Evolutionary conservation across 495 filamentous ascomycete species (phyloP).

Genomic region (Xylaria castorea): DNA sequence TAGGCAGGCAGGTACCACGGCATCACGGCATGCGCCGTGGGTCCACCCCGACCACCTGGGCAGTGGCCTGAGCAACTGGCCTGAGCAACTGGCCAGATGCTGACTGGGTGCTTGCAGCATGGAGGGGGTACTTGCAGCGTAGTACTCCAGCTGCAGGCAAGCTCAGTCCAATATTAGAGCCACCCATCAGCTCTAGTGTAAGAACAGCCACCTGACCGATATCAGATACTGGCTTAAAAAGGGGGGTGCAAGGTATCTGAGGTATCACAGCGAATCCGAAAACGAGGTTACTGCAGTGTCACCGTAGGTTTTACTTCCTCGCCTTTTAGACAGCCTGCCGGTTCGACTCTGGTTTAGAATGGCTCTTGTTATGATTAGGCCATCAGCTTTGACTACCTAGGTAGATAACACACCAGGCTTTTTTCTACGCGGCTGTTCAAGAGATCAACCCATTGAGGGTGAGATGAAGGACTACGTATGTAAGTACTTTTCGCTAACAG

Average conservation of each 20-base stretch:
- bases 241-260: background rate
- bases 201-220: constrained; percentile 4
- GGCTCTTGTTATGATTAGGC: background rate
- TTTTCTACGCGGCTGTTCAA: background rate
- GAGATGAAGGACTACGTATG: background rate
- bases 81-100: background rate
- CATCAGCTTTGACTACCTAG: background rate
- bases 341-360: background rate
- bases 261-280: constrained; percentile 7
- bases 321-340: background rate
- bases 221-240: background rate
- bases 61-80: background rate
- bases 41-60: constrained; percentile 20
- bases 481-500: background rate
- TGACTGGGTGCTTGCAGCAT: no score
- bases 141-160: constrained; percentile 1
- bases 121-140: background rate
- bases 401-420: background rate
- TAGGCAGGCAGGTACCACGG: background rate
- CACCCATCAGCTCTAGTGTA: background rate
- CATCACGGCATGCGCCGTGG: constrained; percentile 7
- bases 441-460: constrained; percentile 7
- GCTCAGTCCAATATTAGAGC: constrained; percentile 4
- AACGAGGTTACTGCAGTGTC: constrained; percentile 2
- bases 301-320: no score